Base-by-base conservation (phyloP, 768 basidiomycete species). In the Lentinula lateritia region DNA sequence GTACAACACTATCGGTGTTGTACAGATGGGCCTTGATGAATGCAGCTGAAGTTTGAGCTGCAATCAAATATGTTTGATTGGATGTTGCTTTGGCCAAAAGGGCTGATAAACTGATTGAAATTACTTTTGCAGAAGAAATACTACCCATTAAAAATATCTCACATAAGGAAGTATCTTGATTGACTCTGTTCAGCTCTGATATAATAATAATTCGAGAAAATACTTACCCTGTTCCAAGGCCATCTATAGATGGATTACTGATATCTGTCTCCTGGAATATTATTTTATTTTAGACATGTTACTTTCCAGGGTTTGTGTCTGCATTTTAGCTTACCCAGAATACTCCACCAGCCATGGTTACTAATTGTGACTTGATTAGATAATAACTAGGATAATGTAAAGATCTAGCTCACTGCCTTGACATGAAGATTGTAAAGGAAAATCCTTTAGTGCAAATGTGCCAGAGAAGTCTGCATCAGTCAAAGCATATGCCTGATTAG, bases 21-120 rank as follows among this genome's bases (percentile, higher is more conserved):
- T 50, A 60, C 32, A 65, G 32, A 4, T 65, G 64, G 1, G 64
- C 41, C 1, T 62, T 61, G 43, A 65, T 62, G 42, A 65, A 65
- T 2, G 16, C 10, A 5, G 61, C 58, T 8, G 64, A 60, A 5
- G 41, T 41, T 1, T 39, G 35, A 6, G 61, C 64, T 32, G 64
- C 61, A 8, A 46, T 45, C 16, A 65, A 58, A 50, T 61, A 55
- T 36, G 60, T 55, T 23, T 52, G 52, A 41, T 64, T 52, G 16
- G 58, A 52, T 5, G 65, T 66, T 16, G 43, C 58, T 46, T 66
- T 63, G 2, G 63, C 63, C 12, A 66, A 50, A 4, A 62, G 20
- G 28, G 58, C 58, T 20, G 58, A 60, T 13, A 35, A 32, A 16
- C 58, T 60, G 58, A 60, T 46, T 6, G 5, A n/a, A 60, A 32